Evolutionary conservation across 2,329 filamentous ascomycete genomes (phyloP), one percentile per base, ranked within the genome.

Genomic region (Hirsutella thompsonii): DNA sequence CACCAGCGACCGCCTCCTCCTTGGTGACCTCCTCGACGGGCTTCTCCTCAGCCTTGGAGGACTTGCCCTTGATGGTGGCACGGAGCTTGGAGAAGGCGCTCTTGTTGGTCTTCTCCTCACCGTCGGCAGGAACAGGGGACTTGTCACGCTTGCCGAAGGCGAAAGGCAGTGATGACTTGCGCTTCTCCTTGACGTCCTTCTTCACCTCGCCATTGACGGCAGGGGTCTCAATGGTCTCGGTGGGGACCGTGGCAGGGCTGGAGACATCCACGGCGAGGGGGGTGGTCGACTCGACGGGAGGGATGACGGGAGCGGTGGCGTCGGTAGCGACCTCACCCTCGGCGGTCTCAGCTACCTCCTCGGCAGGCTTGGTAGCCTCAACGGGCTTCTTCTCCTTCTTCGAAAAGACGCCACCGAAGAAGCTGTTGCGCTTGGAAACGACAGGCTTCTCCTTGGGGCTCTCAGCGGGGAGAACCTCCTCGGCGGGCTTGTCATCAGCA

Each of bases 71-170:
- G 63, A 74, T 72, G 48, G 70, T 74, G 53, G 68, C 68, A 52
- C 69, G 69, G 54, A 79, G 62, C 70, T 76, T 76, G 43, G 73
- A 77, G 69, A 78, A 78, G 41, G 70, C 64, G 43, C 67, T 66
- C 48, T 69, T 70, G 46, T 51, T 49, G 30, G 49, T 26, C 46
- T 51, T 51, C 23, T 76, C 69, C 49, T 74, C 70, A 56, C 83
- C 80, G 52, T 77, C 70, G 48, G 80, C 80, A 1, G 72, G 72
- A 29, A 64, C 54, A 36, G 66, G 59, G 29, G 62, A 63, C 63
- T 74, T 74, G 61, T 83, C 80, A 72, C 90, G 90, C 74, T 86
- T 83, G 54, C 85, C 79, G 55, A 78, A 80, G 53, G 77, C 78
- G 64, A 93, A 93, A 38, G 72, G 72, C 8, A 77, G 62, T 55